Base-by-base conservation (phyloP, 768 basidiomycete genomes). In the Pisolithus albus region DNA sequence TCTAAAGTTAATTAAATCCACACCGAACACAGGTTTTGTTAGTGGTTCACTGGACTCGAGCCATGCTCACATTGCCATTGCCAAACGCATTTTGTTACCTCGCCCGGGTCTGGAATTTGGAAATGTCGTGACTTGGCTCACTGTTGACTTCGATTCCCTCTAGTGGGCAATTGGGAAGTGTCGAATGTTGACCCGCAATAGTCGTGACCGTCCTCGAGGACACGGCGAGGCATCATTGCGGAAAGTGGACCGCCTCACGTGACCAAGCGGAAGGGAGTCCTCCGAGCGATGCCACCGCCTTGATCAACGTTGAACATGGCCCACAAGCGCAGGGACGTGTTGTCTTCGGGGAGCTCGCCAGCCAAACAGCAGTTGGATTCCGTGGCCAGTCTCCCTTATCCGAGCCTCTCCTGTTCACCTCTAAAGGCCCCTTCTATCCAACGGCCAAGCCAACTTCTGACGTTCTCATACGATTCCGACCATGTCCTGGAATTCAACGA, bases 391-490 rank as follows among this genome's bases (percentile, higher is more conserved):
- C 49, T 67, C 19, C 39, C 52, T 15, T 67, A 68, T 45, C 64
- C 66, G 5, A 51, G 28, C 32, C 64, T 60, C n/a, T 58, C 61
- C 10, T 54, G 47, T 37, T 10, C 53, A 36, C 57, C 66, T 3
- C 15, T 50, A n/a, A 59, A 54, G 49, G 53, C 61, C 18, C 61
- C 68, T 0, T 74, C 80, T 1, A 86, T 89, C 55, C 88, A 90
- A 60, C 80, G 84, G 53, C 88, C 88, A 3, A 77, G 72, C 3
- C 81, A 78, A 24, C 64, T 91, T 7, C 71, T 82, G 21, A 79
- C 87, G 0, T 91, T 89, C 65, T 90, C 88, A 7, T 88, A 88
- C 59, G 77, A 76, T 15, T 69, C 80, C 13, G 66, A 65, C 7
- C 80, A 78, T 47, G 69, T 67, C 13, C 77, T 86, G 24, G 75